A percentile compares a stretch with the other conserved stretches of the same genome.
Evolutionary conservation across 2,329 filamentous ascomycete species (phyloP).

Genomic region (Neocatenulostroma microsporum): DNA sequence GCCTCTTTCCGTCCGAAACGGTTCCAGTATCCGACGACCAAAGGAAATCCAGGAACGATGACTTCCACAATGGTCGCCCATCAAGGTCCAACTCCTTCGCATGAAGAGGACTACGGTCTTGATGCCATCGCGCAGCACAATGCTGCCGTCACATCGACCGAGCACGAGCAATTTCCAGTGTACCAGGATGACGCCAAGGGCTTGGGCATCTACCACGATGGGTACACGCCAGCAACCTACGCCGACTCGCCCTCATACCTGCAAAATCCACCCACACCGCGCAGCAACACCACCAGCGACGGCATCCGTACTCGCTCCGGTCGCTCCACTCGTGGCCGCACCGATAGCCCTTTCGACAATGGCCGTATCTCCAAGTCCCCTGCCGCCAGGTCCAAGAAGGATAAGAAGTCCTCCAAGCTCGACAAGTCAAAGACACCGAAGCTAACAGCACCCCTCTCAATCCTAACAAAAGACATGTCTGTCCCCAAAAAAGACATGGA

Average conservation of each 20-base stretch:
- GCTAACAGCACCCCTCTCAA: constrained; percentile 61
- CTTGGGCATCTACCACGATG: constrained; percentile 25
- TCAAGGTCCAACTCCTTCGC: no score
- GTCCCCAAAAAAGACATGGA: constrained; percentile 70
- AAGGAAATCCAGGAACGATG: no score
- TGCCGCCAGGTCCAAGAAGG: constrained; percentile 33
- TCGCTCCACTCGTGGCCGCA: constrained; percentile 25
- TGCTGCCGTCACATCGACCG: constrained; percentile 25
- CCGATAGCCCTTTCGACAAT: constrained; percentile 30
- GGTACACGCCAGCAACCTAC: constrained; percentile 21
- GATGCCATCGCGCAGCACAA: constrained; percentile 39
- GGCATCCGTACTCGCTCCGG: constrained; percentile 34
- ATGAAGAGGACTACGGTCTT: constrained; percentile 29
- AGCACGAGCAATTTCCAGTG: constrained; percentile 28
- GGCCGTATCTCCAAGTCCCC: constrained; percentile 28
- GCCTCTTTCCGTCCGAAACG: no score
- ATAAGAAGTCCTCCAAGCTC: constrained; percentile 37
- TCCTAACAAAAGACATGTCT: constrained; percentile 56
- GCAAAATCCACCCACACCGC: constrained; percentile 37
- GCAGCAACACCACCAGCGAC: constrained; percentile 36
- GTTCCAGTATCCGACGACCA: no score
- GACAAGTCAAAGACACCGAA: constrained; percentile 44
- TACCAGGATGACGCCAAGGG: constrained; percentile 28
- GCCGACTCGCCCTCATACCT: constrained; percentile 19
- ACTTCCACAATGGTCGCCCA: no score